Percentiles rank a stretch among this genome's conserved stretches.
phyloP scores from a whole-genome alignment of 495 filamentous ascomycete genomes.

The Aspergillus leporis region DNA sequence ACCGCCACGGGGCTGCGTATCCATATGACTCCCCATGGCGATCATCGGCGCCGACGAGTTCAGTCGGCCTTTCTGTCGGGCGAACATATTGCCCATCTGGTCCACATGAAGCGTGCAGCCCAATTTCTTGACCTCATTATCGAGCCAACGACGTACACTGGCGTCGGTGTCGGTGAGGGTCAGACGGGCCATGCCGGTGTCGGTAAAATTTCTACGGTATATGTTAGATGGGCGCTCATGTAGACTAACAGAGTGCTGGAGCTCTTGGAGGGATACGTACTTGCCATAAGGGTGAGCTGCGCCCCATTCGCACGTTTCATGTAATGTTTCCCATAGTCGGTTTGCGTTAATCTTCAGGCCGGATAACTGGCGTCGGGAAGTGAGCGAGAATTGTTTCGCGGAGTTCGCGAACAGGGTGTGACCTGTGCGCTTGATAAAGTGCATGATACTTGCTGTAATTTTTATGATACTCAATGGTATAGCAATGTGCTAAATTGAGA shows the following conservation, averaged over 20 bases:
- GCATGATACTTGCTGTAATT: neutral
- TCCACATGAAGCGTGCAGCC: slow-evolving; percentile 62
- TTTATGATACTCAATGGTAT: neutral
- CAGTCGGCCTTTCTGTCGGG: slow-evolving; percentile 54
- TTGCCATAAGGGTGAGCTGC: slow-evolving; percentile 32
- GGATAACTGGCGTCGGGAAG: slow-evolving; percentile 18
- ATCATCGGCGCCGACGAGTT: slow-evolving; percentile 39
- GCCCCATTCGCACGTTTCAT: slow-evolving; percentile 39
- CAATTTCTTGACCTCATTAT: slow-evolving; percentile 55
- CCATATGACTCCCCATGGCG: slow-evolving; percentile 49
- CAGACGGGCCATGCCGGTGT: slow-evolving; percentile 63
- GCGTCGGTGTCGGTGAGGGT: slow-evolving; percentile 68
- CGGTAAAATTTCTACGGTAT: slow-evolving; percentile 21
- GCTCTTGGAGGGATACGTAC: slow-evolving; percentile 19
- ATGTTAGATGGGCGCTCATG: slow-evolving; percentile 9
- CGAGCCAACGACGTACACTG: slow-evolving; percentile 69
- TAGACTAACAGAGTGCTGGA: too few species aligned
- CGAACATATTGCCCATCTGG: slow-evolving; percentile 73
- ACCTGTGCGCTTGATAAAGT: slow-evolving; percentile 1
- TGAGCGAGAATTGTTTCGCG: slow-evolving; percentile 19
- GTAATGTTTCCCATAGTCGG: slow-evolving; percentile 36
- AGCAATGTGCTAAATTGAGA: too few species aligned
- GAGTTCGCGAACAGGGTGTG: neutral
- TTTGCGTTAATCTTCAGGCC: slow-evolving; percentile 34
- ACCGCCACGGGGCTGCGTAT: slow-evolving; percentile 71